Evolutionary conservation across 1,284 basidiomycete genomes (phyloP), one percentile per base, ranked within the genome.

Genomic region (Ganoderma multipileum): DNA sequence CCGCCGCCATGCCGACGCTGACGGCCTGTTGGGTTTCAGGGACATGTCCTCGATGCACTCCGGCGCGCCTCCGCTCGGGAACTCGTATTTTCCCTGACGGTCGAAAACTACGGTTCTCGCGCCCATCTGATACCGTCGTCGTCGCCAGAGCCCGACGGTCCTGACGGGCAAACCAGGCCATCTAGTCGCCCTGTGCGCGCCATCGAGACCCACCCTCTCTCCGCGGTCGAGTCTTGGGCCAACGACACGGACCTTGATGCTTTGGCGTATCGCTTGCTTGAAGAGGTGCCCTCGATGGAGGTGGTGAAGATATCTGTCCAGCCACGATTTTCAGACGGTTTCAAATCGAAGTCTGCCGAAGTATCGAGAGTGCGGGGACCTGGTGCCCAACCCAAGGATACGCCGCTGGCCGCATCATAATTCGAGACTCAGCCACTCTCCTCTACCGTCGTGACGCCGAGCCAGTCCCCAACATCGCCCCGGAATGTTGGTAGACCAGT

Each of bases 221-320:
- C 36, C 3, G 58, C 58, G 14, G 14, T 38, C n/a, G 57, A 58
- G 12, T n/a, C 36, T 23, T 58, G 57, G 57, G n/a, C 20, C 36
- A 23, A 38, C 11, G n/a, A n/a, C 8, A 16, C 12, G n/a, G 57
- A 60, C 14, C 23, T 41, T 18, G 23, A 60, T 41, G 38, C 58
- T 26, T 39, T 60, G 16, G 38, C 23, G 12, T 1, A 26, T 60
- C 58, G 38, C 36, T 41, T 38, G 38, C 58, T 60, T 12, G 38
- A 60, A 14, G 58, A 60, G 58, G 58, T 39, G n/a, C 38, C 58
- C 1, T 60, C 58, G n/a, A n/a, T 60, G 36, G 58, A 60, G 12
- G 16, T 2, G 3, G 23, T 39, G 16, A 41, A 39, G 8, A n/a
- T 60, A 7, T 39, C 58, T 23, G 38, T 60, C 20, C n/a, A n/a